phyloP scores from a whole-genome alignment of 257 asterid genomes.

The Cynanchum wilfordii region DNA sequence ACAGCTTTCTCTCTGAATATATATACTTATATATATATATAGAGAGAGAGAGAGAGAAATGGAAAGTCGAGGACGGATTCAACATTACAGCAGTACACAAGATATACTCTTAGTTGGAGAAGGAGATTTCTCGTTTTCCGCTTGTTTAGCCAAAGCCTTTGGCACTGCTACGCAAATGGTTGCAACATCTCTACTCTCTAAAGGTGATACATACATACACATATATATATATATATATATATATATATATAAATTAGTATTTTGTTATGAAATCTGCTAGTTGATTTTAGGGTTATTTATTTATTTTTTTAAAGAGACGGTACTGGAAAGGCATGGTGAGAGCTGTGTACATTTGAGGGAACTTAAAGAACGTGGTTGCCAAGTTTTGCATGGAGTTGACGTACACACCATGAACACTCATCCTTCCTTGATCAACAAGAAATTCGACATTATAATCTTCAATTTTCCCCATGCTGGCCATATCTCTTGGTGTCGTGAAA shows the following conservation, averaged over 20 bases:
- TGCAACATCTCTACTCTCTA: conserved; percentile 16
- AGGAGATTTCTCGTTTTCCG: conserved; percentile 53
- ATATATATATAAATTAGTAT: too few relatives aligned
- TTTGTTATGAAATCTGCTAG: too few relatives aligned
- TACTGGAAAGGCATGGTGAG: background rate
- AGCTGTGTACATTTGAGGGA: conserved; percentile 7
- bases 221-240: too few relatives aligned
- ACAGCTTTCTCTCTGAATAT: too few relatives aligned
- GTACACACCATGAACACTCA: conserved; percentile 9
- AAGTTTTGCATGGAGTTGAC: conserved; percentile 17
- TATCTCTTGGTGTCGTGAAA: background rate
- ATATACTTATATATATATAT: too few relatives aligned
- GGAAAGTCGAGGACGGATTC: conserved; percentile 19
- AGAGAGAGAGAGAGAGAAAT: background rate
- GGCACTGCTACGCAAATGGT: conserved; percentile 32
- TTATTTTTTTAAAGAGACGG: background rate
- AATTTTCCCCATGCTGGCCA: conserved; percentile 25
- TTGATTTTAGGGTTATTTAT: background rate
- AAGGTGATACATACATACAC: background rate
- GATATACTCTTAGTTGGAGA: conserved; percentile 44
- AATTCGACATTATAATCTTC: conserved; percentile 18
- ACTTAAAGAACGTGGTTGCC: background rate
- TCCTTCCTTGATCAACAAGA: background rate
- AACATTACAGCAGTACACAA: conserved; percentile 33
- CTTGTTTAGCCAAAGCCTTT: conserved; percentile 35